phyloP scores from a whole-genome alignment of 1,284 basidiomycete genomes.

The Bjerkandera adusta region DNA sequence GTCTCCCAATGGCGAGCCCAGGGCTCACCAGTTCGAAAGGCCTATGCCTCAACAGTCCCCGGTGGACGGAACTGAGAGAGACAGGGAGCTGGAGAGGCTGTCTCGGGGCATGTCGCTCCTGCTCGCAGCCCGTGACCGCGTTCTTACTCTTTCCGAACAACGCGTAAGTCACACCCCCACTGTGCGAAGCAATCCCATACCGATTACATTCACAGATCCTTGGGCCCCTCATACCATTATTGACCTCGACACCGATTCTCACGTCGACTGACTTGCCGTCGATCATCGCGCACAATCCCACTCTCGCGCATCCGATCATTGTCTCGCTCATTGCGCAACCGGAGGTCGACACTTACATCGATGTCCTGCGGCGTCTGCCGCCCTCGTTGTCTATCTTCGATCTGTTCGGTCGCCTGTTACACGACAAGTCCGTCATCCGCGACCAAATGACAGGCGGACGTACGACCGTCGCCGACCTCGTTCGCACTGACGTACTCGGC shows the following conservation, averaged over 20 bases:
- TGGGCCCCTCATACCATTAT: slow-evolving; percentile 38
- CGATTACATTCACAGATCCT: slow-evolving; percentile 33
- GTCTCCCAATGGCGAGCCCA: not conserved
- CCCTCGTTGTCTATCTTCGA: slow-evolving; percentile 73
- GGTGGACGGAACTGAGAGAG: slow-evolving; percentile 30
- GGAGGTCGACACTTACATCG: slow-evolving; percentile 42
- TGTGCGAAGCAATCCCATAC: slow-evolving; percentile 1
- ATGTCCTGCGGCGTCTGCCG: slow-evolving; percentile 56
- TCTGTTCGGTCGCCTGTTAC: slow-evolving; percentile 61
- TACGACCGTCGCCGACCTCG: slow-evolving; percentile 60
- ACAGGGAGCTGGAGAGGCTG: slow-evolving; percentile 36
- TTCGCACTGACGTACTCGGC: slow-evolving; percentile 62
- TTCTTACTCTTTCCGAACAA: slow-evolving; percentile 69
- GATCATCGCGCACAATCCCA: slow-evolving; percentile 65
- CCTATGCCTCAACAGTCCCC: not conserved
- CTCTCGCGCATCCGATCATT: slow-evolving; percentile 62
- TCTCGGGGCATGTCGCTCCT: slow-evolving; percentile 62
- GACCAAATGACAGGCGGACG: slow-evolving; percentile 39
- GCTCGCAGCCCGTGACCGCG: slow-evolving; percentile 63
- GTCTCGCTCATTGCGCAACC: slow-evolving; percentile 45
- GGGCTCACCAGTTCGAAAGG: not conserved
- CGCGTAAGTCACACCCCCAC: slow-evolving; percentile 40
- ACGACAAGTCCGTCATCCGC: slow-evolving; percentile 48
- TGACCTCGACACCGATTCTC: slow-evolving; percentile 57
- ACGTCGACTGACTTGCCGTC: slow-evolving; percentile 63